A percentile compares a stretch with the other conserved stretches of the same genome.
Conservation (phyloP, 2,329 filamentous ascomycete genomes). For the Zymoseptoria ardabiliae region DNA sequence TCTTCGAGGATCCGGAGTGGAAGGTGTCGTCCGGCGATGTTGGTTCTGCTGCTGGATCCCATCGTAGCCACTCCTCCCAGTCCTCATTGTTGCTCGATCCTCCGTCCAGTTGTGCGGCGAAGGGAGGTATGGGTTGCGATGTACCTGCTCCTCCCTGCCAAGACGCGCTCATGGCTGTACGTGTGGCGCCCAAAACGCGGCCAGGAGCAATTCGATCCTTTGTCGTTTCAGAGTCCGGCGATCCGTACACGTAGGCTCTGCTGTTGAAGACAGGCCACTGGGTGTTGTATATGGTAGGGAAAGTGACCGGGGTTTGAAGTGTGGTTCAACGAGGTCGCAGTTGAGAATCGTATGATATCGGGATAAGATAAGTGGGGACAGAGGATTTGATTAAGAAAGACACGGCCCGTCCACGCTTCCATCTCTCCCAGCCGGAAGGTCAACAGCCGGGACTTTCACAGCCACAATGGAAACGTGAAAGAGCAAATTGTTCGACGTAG, state of each 20-base stretch:
- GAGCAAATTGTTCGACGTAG: neutral
- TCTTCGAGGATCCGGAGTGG: conserved; percentile 27
- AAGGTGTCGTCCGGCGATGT: conserved; percentile 30
- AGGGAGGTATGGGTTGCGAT: conserved; percentile 10
- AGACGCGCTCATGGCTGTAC: conserved; percentile 11
- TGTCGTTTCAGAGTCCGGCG: neutral
- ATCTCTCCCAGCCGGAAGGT: neutral
- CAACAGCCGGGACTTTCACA: neutral
- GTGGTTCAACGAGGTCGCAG: neutral
- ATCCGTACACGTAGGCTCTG: neutral
- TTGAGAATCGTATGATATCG: too few relatives aligned
- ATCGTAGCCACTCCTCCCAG: conserved; percentile 44
- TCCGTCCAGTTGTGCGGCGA: conserved; percentile 10
- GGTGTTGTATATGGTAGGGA: neutral
- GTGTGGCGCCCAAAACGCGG: neutral
- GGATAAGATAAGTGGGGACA: too few relatives aligned
- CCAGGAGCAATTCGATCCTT: neutral
- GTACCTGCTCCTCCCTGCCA: conserved; percentile 11
- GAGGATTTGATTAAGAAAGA: neutral
- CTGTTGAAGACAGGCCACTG: neutral
- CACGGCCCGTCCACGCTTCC: neutral
- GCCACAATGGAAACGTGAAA: neutral
- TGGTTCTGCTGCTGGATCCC: conserved; percentile 36
- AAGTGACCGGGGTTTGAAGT: neutral
- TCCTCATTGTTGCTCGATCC: conserved; percentile 22